Conservation (phyloP, 2,329 filamentous ascomycete species). For the Dothistroma septosporum region DNA sequence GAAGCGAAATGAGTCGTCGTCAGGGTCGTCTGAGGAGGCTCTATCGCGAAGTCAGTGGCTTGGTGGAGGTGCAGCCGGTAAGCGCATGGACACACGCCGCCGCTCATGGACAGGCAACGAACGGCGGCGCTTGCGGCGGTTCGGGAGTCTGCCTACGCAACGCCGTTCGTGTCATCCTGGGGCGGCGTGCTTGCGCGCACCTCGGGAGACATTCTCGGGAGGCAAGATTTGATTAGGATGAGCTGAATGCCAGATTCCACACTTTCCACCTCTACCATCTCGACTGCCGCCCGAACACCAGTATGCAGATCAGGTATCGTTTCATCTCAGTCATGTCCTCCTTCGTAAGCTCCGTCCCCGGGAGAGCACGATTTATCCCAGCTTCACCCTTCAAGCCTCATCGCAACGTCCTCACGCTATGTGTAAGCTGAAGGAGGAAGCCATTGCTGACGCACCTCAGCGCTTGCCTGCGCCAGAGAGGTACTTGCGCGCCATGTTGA, state of each 20-base stretch:
- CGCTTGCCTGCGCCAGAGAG: conserved; percentile 10
- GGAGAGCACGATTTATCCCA: background rate
- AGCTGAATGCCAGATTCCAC: background rate
- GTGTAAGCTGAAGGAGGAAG: background rate
- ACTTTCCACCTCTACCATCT: background rate
- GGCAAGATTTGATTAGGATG: background rate
- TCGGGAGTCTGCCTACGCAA: background rate
- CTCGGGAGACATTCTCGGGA: background rate
- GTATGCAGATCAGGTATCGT: conserved; percentile 2
- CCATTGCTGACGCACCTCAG: background rate
- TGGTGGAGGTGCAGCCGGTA: background rate
- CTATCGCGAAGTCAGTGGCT: background rate
- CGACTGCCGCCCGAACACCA: background rate
- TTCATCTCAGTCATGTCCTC: background rate
- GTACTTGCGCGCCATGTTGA: conserved; percentile 16
- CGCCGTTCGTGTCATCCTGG: background rate
- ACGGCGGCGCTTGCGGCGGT: background rate
- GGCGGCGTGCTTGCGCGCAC: background rate
- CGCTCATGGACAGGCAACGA: background rate
- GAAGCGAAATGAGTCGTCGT: background rate
- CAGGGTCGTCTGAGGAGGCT: background rate
- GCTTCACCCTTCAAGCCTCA: background rate
- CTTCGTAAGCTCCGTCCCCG: background rate
- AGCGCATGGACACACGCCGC: background rate
- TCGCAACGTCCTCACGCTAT: too few species aligned